Conservation (phyloP, 2,329 filamentous ascomycete species). For the Cercospora zeae-maydis region DNA sequence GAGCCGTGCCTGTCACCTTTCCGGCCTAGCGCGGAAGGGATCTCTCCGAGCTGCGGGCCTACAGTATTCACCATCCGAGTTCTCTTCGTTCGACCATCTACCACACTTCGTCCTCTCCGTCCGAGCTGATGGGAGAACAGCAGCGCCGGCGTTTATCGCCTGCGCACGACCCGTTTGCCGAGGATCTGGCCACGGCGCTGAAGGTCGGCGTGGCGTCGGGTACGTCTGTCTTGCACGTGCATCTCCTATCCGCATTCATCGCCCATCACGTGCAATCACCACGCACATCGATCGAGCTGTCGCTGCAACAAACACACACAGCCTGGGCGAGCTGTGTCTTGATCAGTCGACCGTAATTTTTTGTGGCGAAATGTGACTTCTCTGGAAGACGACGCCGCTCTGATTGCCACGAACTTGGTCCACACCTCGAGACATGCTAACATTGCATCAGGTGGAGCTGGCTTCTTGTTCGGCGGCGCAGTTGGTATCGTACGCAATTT, state of each 20-base stretch:
- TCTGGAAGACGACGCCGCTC: neutral
- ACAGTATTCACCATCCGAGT: neutral
- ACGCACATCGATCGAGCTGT: neutral
- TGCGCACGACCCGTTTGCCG: conserved; percentile 24
- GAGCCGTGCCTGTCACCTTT: neutral
- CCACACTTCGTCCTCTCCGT: neutral
- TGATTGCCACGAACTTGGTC: neutral
- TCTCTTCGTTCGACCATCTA: neutral
- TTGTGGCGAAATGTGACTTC: neutral
- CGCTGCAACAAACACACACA: neutral
- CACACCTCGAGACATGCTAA: conserved; percentile 1
- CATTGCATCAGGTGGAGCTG: conserved; percentile 55
- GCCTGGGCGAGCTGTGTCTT: neutral
- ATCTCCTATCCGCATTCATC: conserved; percentile 3
- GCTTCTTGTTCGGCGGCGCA: conserved; percentile 54
- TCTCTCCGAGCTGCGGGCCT: neutral
- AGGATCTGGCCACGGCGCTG: conserved; percentile 31
- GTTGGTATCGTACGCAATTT: conserved; percentile 58
- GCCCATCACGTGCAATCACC: neutral
- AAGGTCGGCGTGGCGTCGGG: conserved; percentile 36
- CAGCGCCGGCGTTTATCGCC: conserved; percentile 3
- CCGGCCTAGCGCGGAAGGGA: neutral
- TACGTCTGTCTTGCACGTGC: conserved; percentile 21
- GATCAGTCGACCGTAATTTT: neutral
- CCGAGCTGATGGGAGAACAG: conserved; percentile 10